These are phyloP conservation scores for Dichomitus squalens DNA, from an alignment of 1,284 basidiomycete species.

Conservation along the genomic window DNA sequence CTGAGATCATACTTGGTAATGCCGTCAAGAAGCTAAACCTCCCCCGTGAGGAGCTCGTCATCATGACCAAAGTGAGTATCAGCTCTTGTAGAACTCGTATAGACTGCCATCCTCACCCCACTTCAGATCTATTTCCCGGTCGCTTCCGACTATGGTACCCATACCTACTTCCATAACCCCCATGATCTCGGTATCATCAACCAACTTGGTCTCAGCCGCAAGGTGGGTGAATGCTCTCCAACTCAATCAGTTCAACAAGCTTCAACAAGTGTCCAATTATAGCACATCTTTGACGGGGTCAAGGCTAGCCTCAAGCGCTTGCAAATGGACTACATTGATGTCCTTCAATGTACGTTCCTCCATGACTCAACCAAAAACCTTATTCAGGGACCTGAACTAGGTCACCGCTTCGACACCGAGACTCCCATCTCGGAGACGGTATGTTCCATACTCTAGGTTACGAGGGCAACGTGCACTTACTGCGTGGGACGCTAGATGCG, in stretches of 20 bases:
- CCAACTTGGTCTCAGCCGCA: constrained; percentile 25
- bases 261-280: neutral
- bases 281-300: constrained; percentile 46
- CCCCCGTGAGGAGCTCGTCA: constrained; percentile 79
- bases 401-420: no score
- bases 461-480: no score
- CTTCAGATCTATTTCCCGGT: neutral
- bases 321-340: constrained; percentile 45
- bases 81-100: neutral
- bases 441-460: no score
- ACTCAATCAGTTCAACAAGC: neutral
- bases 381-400: no score
- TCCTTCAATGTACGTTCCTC: constrained; percentile 38
- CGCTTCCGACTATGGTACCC: neutral
- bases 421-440: no score
- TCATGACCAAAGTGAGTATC: constrained; percentile 68
- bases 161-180: neutral
- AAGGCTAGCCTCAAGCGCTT: constrained; percentile 42
- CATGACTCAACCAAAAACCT: no score
- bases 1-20: constrained; percentile 76
- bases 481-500: no score
- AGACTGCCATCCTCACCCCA: neutral
- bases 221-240: constrained; percentile 5
- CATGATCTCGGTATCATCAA: constrained; percentile 26
- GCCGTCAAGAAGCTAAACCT: constrained; percentile 75